Base-by-base conservation (phyloP, 1,284 basidiomycete species). In the Ustilago bromivora region DNA sequence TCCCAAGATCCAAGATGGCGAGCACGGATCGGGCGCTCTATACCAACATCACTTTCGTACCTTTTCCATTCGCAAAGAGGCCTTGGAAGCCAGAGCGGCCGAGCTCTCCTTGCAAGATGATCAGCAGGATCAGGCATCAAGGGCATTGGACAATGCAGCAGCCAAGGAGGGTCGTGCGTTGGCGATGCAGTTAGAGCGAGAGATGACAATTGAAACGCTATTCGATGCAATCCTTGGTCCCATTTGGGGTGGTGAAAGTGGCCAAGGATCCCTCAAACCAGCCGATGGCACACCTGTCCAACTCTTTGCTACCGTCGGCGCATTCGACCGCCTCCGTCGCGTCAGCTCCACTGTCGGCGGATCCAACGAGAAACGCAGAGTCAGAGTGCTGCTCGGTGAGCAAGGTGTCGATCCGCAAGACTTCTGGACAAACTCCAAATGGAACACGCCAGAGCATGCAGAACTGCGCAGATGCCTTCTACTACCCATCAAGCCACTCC, bases 391-490 rank as follows among this genome's bases (percentile, higher is more conserved):
- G 28, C 66, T 80, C 4, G 69, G 66, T 11, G 69, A 75, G 4
- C 19, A 56, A 9, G 72, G 68, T 3, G 34, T 54, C 31, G 49
- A 61, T 28, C 63, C 66, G 15, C 54, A 62, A 10, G 57, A 66
- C 15, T 78, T 80, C 54, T 80, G 79, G 79, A 23, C 15, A 15
- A 57, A 61, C 1, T 80, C 79, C 38, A 69, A 76, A 17, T 78
- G 71, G 76, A 34, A 54, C 17, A 43, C 12, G 2, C 54, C 61
- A 6, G 64, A 61, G 53, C 59, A 68, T 8, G 54, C 47, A 8
- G 36, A 63, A 40, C 60, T 66, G 19, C 70, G 62, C 12, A 34
- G 38, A 19, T 71, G 71, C 43, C 49, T 77, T 7, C 3, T 63
- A 15, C 57, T 78, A 23, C 76, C 76, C 19, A 54, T 78, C 52